A percentile compares a stretch with the other conserved stretches of the same genome.
Conservation (phyloP, 2,329 filamentous ascomycete species). For the Colletotrichum trifolii region DNA sequence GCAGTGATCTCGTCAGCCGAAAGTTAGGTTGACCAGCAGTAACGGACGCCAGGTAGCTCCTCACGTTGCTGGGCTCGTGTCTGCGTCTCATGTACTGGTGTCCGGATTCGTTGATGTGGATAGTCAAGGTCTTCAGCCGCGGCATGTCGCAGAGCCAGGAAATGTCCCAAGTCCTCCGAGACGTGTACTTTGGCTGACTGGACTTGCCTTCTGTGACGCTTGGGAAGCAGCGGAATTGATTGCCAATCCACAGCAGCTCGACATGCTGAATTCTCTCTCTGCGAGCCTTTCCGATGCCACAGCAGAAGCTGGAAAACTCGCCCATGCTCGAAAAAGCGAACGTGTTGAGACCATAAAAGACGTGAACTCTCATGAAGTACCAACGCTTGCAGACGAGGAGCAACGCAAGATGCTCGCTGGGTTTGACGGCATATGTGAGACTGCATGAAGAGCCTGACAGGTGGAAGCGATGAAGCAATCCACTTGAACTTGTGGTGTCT, state of each 20-base stretch:
- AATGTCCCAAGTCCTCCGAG: slow-evolving; percentile 51
- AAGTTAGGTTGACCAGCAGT: slow-evolving; percentile 54
- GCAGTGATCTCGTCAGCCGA: slow-evolving; percentile 49
- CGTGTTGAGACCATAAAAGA: slow-evolving; percentile 61
- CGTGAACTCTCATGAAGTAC: slow-evolving; percentile 51
- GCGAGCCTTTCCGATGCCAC: slow-evolving; percentile 51
- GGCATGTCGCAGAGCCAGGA: slow-evolving; percentile 47
- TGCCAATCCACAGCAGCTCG: slow-evolving; percentile 56
- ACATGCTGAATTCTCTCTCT: slow-evolving; percentile 57
- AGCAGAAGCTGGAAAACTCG: slow-evolving; percentile 60
- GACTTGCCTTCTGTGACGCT: slow-evolving; percentile 6
- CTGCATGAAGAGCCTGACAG: slow-evolving; percentile 45
- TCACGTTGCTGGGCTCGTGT: slow-evolving; percentile 46
- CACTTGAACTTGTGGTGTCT: slow-evolving; percentile 16
- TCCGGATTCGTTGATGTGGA: slow-evolving; percentile 54
- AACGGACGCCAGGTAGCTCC: slow-evolving; percentile 40
- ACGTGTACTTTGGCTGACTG: slow-evolving; percentile 43
- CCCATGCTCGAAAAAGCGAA: slow-evolving; percentile 66
- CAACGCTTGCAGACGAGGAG: slow-evolving; percentile 55
- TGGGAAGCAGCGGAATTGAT: slow-evolving; percentile 43
- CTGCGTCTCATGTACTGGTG: slow-evolving; percentile 46
- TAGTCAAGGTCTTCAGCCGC: slow-evolving; percentile 52
- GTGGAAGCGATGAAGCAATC: slow-evolving; percentile 53
- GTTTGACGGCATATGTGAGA: slow-evolving; percentile 47
- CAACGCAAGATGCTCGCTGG: slow-evolving; percentile 49